Evolutionary conservation across 2,329 filamentous ascomycete species (phyloP).

Genomic region (Zymoseptoria crescenta): DNA sequence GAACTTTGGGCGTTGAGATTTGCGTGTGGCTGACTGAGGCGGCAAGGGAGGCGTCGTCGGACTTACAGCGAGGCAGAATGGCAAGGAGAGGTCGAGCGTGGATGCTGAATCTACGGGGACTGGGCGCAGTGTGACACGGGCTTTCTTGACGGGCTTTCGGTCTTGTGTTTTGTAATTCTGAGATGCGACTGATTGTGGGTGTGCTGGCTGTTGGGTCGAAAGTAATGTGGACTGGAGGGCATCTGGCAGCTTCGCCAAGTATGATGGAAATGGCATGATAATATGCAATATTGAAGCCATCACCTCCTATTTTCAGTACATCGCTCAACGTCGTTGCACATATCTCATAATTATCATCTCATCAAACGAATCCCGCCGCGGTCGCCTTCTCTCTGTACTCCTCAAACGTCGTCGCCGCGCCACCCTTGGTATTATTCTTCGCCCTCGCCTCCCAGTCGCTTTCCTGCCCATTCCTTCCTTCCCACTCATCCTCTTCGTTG

Average conservation of each 20-base stretch:
- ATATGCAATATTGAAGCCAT: too few relatives aligned
- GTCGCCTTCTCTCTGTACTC: slow-evolving; percentile 39
- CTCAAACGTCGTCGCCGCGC: slow-evolving; percentile 35
- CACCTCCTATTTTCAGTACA: background rate
- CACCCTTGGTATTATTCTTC: slow-evolving; percentile 22
- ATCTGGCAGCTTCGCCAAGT: too few relatives aligned
- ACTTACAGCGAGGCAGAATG: background rate
- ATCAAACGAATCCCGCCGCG: slow-evolving; percentile 27
- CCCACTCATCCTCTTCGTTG: slow-evolving; percentile 41
- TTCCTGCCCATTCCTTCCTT: slow-evolving; percentile 29
- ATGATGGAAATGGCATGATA: too few relatives aligned
- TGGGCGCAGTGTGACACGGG: slow-evolving; percentile 3
- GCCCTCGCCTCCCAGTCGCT: slow-evolving; percentile 21
- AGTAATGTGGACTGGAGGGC: background rate
- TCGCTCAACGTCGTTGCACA: slow-evolving; percentile 3
- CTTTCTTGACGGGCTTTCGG: slow-evolving; percentile 8
- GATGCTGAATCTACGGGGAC: background rate
- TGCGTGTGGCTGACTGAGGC: background rate
- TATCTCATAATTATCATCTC: background rate
- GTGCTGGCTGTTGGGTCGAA: background rate
- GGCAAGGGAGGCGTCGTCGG: background rate
- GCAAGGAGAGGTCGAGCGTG: background rate
- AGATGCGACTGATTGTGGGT: background rate
- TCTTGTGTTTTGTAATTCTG: background rate
- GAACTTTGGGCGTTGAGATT: background rate